phyloP scores from a whole-genome alignment of 257 asterid species.

The Sherardia arvensis region DNA sequence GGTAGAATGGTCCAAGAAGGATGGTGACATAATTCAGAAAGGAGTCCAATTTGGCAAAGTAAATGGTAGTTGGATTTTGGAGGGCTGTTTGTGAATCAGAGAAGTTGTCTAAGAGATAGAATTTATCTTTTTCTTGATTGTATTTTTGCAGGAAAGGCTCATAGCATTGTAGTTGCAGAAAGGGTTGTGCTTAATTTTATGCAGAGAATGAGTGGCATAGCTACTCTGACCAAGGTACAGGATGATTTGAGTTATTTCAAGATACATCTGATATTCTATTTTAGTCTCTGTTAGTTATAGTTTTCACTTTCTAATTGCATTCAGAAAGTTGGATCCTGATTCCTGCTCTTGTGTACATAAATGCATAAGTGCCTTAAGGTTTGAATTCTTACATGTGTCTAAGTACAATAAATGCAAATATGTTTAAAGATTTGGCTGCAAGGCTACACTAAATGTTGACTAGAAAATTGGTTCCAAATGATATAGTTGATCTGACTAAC shows the following conservation, averaged over 20 bases:
- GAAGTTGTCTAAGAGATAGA: slow-evolving; percentile 2
- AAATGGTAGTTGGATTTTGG: slow-evolving; percentile 37
- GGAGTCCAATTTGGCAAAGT: slow-evolving; percentile 93
- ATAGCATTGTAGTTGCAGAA: slow-evolving; percentile 83
- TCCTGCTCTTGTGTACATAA: not conserved
- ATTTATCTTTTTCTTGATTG: slow-evolving; percentile 7
- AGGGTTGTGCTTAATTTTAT: slow-evolving; percentile 96
- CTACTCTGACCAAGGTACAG: slow-evolving; percentile 84
- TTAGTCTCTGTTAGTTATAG: not conserved
- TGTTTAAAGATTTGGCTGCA: too few relatives aligned
- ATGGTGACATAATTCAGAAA: slow-evolving; percentile 75
- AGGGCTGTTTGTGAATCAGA: not conserved
- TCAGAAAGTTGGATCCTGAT: not conserved
- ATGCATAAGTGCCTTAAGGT: not conserved
- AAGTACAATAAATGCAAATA: too few relatives aligned
- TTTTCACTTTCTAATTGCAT: not conserved
- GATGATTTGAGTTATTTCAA: not conserved
- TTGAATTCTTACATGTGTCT: too few relatives aligned
- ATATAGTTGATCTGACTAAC: too few relatives aligned
- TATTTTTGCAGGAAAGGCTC: slow-evolving; percentile 67
- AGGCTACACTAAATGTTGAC: too few relatives aligned
- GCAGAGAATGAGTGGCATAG: slow-evolving; percentile 99
- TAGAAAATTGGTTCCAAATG: not conserved
- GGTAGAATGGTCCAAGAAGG: slow-evolving; percentile 77
- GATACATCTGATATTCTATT: not conserved